Evolutionary conservation across 495 filamentous ascomycete species (phyloP).

Genomic region (Aspergillus incahuasiensis): DNA sequence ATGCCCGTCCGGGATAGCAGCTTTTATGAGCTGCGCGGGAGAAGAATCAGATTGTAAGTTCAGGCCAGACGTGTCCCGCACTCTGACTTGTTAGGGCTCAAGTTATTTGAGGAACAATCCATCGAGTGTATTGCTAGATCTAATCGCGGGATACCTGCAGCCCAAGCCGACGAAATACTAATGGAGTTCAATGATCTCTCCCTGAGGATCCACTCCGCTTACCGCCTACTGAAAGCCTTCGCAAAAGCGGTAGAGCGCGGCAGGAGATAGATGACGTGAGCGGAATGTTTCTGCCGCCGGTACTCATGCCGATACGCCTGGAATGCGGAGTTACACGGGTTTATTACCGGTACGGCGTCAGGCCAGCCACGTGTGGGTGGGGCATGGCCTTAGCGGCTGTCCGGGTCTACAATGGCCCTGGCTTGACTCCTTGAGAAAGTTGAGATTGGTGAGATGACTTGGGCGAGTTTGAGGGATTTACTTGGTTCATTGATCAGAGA

Average conservation of each 20-base stretch:
- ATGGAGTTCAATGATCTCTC: not conserved
- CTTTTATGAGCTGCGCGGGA: not conserved
- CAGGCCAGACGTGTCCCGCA: not conserved
- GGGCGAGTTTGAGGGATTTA: too few species aligned
- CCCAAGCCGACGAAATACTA: not conserved
- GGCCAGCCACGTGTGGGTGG: constrained; percentile 14
- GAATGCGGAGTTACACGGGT: not conserved
- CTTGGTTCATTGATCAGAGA: too few species aligned
- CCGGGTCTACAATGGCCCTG: constrained; percentile 1
- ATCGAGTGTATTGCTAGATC: not conserved
- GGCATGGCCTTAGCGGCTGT: not conserved
- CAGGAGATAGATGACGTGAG: constrained; percentile 1
- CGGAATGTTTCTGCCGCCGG: constrained; percentile 3
- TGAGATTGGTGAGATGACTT: too few species aligned
- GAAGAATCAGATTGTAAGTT: not conserved
- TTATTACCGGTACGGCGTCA: constrained; percentile 2
- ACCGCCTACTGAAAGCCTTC: not conserved
- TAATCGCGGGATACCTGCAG: not conserved
- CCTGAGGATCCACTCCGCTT: not conserved
- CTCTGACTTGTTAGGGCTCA: not conserved
- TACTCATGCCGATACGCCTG: not conserved
- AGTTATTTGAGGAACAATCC: not conserved
- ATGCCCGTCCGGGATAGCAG: not conserved
- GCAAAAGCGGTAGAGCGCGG: constrained; percentile 3
- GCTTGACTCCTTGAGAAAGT: not conserved